Percentiles rank a stretch among this genome's conserved stretches.
phyloP scores from a whole-genome alignment of 768 basidiomycete genomes.

The Amanita inopinata region DNA sequence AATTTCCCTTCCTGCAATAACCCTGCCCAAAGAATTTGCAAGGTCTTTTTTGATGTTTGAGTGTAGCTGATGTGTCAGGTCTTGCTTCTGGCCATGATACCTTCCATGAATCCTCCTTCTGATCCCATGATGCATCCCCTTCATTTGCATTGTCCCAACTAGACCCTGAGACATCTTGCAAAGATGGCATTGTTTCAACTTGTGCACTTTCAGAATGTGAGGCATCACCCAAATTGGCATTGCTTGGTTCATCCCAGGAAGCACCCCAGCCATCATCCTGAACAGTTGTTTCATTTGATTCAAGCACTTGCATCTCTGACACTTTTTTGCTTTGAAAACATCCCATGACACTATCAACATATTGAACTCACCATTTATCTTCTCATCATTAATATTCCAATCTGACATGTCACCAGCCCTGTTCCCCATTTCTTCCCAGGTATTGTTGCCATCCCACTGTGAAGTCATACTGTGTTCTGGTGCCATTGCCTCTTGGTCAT shows the following conservation, averaged over 20 bases:
- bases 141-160: background rate
- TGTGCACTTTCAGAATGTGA: too few species aligned
- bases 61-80: constrained; percentile 1
- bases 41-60: constrained; percentile 14
- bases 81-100: constrained; percentile 13
- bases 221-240: too few species aligned
- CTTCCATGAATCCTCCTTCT: constrained; percentile 10
- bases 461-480: too few species aligned
- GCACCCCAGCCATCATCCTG: constrained; percentile 11
- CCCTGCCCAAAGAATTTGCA: constrained; percentile 28
- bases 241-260: constrained; percentile 4
- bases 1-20: constrained; percentile 20
- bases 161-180: too few species aligned
- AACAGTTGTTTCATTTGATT: constrained; percentile 7
- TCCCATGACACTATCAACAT: background rate
- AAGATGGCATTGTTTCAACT: too few species aligned
- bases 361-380: background rate
- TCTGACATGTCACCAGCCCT: too few species aligned
- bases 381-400: too few species aligned
- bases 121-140: constrained; percentile 4
- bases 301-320: constrained; percentile 3
- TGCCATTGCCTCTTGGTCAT: too few species aligned
- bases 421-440: too few species aligned
- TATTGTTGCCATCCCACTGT: too few species aligned
- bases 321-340: background rate